Evolutionary conservation across 805 yeast genomes (phyloP).

Genomic region (Hanseniaspora lindneri): DNA sequence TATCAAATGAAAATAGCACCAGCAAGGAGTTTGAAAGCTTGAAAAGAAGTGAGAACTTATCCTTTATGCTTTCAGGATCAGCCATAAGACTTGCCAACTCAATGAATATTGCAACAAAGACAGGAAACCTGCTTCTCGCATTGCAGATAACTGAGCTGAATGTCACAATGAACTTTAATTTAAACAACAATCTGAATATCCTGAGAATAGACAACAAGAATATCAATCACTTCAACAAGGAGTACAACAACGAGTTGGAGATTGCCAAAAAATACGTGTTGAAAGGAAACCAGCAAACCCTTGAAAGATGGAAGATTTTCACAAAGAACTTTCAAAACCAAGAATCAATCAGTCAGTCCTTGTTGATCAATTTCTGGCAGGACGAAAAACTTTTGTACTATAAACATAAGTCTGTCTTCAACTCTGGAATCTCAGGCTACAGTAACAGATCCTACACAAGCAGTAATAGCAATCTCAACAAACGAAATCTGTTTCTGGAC

Average conservation of each 20-base stretch:
- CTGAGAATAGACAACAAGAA: constrained; percentile 7
- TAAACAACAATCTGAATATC: constrained; percentile 52
- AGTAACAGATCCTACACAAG: constrained; percentile 22
- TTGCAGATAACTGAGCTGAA: constrained; percentile 76
- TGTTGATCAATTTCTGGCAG: constrained; percentile 26
- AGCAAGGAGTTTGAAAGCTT: constrained; percentile 60
- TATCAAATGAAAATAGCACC: background rate
- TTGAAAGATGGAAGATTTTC: constrained; percentile 15
- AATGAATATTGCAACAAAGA: constrained; percentile 64
- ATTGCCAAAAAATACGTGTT: constrained; percentile 21
- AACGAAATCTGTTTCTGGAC: constrained; percentile 43
- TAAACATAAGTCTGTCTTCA: constrained; percentile 16
- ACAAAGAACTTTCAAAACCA: background rate
- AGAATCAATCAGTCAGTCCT: constrained; percentile 20
- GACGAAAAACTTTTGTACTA: constrained; percentile 28
- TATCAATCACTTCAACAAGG: background rate
- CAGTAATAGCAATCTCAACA: constrained; percentile 4
- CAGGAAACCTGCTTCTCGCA: constrained; percentile 65
- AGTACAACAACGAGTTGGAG: constrained; percentile 11
- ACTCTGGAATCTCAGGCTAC: constrained; percentile 4
- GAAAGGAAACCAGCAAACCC: constrained; percentile 27
- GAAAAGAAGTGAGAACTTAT: constrained; percentile 77
- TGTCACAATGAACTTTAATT: constrained; percentile 68
- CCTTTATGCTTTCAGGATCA: constrained; percentile 86
- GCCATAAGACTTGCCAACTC: constrained; percentile 80